Evolutionary conservation across 371 early-diverging fungal species (phyloP).

Genomic region (Gilbertella persicaria): DNA sequence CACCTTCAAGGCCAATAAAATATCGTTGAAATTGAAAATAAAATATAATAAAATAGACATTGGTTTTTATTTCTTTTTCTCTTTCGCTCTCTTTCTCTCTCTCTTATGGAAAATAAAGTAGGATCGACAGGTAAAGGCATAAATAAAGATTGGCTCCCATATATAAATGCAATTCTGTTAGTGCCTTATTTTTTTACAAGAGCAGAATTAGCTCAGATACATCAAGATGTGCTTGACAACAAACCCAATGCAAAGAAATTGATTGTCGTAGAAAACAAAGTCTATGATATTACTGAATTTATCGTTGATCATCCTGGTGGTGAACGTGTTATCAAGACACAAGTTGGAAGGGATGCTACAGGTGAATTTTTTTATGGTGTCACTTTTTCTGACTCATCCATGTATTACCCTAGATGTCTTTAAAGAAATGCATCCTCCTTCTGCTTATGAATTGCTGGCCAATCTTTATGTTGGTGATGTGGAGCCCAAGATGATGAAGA

Average conservation of each 20-base stretch:
- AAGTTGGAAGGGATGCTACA: constrained; percentile 81
- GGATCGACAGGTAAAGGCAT: constrained; percentile 2
- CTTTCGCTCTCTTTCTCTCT: too few relatives aligned
- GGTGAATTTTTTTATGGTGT: too few relatives aligned
- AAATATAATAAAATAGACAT: too few relatives aligned
- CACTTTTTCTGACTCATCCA: neutral
- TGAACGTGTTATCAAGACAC: constrained; percentile 61
- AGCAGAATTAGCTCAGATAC: constrained; percentile 23
- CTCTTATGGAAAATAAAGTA: too few relatives aligned
- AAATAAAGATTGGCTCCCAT: neutral
- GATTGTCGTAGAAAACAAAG: constrained; percentile 90
- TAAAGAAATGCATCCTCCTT: constrained; percentile 77
- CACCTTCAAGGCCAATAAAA: too few relatives aligned
- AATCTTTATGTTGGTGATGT: constrained; percentile 81
- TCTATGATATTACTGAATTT: constrained; percentile 92
- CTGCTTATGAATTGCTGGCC: constrained; percentile 68
- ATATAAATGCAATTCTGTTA: too few relatives aligned
- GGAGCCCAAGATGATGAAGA: constrained; percentile 33
- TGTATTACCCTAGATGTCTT: constrained; percentile 65
- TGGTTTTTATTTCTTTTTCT: too few relatives aligned
- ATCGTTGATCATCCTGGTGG: constrained; percentile 82
- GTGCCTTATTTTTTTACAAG: constrained; percentile 3
- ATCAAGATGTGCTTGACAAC: constrained; percentile 39
- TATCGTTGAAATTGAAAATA: too few relatives aligned
- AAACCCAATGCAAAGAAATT: constrained; percentile 48